Conservation (phyloP, 108 stramenopile species). For the Epithemia pelagica region DNA sequence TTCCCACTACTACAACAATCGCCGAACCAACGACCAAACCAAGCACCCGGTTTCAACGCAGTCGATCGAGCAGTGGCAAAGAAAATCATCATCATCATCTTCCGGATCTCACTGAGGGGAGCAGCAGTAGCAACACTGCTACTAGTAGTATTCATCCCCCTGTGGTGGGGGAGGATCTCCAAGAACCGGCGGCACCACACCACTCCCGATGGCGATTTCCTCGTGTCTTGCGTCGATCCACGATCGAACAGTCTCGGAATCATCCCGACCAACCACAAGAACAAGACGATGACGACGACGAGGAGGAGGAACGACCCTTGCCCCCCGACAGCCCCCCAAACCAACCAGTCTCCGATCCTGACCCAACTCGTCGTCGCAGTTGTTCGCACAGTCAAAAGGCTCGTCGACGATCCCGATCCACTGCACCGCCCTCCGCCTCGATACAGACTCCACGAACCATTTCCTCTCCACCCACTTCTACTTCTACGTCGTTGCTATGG, state of each 20-base stretch:
- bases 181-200: neutral
- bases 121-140: neutral
- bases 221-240: neutral
- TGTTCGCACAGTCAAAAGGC: neutral
- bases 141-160: no score
- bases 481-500: neutral
- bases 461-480: neutral
- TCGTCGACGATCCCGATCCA: neutral
- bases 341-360: no score
- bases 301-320: no score
- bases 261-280: neutral
- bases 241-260: neutral
- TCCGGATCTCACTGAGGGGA: no score
- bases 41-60: no score
- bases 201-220: neutral
- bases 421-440: neutral
- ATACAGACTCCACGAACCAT: neutral
- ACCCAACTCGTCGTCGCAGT: neutral
- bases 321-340: no score
- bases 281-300: neutral
- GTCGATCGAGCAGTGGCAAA: no score
- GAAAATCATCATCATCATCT: no score
- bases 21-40: neutral
- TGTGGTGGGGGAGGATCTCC: no score
- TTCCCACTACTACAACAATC: neutral